phyloP scores from a whole-genome alignment of 306 rosid species.

The Corylus avellana region DNA sequence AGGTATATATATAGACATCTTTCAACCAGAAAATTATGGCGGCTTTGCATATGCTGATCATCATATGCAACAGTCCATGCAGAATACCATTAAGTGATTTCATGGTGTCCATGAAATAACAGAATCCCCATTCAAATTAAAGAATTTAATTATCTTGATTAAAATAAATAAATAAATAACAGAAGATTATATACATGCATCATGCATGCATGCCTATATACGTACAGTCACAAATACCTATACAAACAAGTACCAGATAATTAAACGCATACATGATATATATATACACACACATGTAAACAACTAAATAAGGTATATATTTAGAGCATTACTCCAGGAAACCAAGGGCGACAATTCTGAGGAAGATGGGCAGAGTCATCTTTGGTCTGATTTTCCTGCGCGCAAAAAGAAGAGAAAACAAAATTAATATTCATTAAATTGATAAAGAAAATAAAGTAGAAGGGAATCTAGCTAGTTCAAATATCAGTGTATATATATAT shows the following conservation, averaged over 20 bases:
- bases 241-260: too few relatives aligned
- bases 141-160: too few relatives aligned
- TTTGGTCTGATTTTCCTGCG: constrained; percentile 84
- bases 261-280: background rate
- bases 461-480: background rate
- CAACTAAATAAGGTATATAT: background rate
- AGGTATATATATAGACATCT: too few relatives aligned
- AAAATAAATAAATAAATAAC: too few relatives aligned
- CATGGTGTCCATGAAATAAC: background rate
- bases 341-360: constrained; percentile 72
- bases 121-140: too few relatives aligned
- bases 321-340: constrained; percentile 82
- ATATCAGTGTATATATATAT: background rate
- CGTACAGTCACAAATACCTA: background rate
- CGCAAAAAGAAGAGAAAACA: background rate
- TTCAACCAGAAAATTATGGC: background rate
- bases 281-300: constrained; percentile 36
- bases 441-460: background rate
- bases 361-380: constrained; percentile 88
- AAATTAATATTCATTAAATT: constrained; percentile 3
- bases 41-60: background rate
- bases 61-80: background rate
- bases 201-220: background rate
- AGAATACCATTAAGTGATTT: constrained; percentile 26
- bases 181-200: background rate